Evolutionary conservation across 2,329 filamentous ascomycete genomes (phyloP).

Genomic region (Cladosporium oxysporum): DNA sequence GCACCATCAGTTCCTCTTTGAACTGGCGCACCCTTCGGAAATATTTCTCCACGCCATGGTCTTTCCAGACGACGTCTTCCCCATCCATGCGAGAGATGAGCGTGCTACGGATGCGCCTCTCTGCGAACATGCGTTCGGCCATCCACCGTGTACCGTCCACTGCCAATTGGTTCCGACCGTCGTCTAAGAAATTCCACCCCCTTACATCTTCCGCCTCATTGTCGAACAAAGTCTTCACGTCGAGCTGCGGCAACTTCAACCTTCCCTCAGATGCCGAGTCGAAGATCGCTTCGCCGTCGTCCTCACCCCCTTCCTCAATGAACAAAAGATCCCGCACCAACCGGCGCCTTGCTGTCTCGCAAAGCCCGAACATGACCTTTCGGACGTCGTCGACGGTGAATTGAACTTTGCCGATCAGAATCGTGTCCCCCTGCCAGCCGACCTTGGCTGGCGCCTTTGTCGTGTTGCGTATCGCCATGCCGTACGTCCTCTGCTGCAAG

Average conservation of each 20-base stretch:
- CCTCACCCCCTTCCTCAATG: background rate
- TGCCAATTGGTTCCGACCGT: slow-evolving; percentile 14
- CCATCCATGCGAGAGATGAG: background rate
- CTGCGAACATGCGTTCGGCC: background rate
- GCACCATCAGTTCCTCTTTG: slow-evolving; percentile 27
- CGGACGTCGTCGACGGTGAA: slow-evolving; percentile 24
- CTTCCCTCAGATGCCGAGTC: no score
- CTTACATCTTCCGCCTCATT: background rate
- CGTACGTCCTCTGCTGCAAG: slow-evolving; percentile 7
- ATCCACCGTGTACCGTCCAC: slow-evolving; percentile 19
- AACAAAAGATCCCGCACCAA: slow-evolving; percentile 25
- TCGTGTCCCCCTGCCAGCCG: background rate
- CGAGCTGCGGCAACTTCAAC: background rate
- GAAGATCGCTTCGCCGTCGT: no score
- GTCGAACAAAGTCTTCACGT: slow-evolving; percentile 19
- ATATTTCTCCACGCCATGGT: slow-evolving; percentile 21
- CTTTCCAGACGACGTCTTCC: slow-evolving; percentile 9
- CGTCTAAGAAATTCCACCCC: slow-evolving; percentile 22
- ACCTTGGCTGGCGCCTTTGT: background rate
- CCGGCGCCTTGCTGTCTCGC: slow-evolving; percentile 11
- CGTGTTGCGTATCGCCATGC: slow-evolving; percentile 6
- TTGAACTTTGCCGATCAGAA: slow-evolving; percentile 7
- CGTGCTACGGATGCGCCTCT: background rate
- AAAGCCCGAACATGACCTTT: slow-evolving; percentile 25
- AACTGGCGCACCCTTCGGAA: slow-evolving; percentile 23